Evolutionary conservation across 139 green algal species (phyloP), one percentile per base, ranked within the genome.

Genomic region (Tetradesmus lagerheimii): DNA sequence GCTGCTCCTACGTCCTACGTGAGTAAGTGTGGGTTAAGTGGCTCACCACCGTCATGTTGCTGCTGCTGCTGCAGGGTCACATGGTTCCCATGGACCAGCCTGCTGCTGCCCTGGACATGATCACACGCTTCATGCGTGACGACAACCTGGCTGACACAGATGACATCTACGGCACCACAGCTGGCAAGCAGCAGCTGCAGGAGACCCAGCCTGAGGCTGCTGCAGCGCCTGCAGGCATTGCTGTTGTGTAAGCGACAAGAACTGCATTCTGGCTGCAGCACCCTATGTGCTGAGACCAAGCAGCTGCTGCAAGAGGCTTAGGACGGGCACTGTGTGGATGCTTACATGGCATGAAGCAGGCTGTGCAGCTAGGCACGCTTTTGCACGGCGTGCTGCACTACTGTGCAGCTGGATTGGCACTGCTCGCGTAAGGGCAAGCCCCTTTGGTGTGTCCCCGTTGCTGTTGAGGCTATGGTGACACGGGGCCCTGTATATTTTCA

Each of bases 11-110:
- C n/a, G n/a, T n/a, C n/a, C n/a, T n/a, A n/a, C n/a, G n/a, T n/a
- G n/a, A n/a, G n/a, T n/a, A n/a, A n/a, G n/a, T n/a, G n/a, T n/a
- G n/a, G n/a, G n/a, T n/a, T n/a, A n/a, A n/a, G n/a, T n/a, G n/a
- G n/a, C n/a, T n/a, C n/a, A n/a, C n/a, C n/a, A n/a, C n/a, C n/a
- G 23, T 38, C 11, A 25, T 78, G 9, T 3, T 39, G 62, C 16
- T 78, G 67, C 67, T 39, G 67, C 16, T 47, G 23, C 53, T 78
- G 64, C 67, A 88, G 62, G 91, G 91, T 8, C 91, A 95, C 87
- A 96, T 96, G 93, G 95, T 98, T 14, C 96, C 96, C 35, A 98
- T 98, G 96, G 96, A 98, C 87, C 93, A 98, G 90, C 91, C 93
- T 16, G 82, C 85, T 34, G 82, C 93, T 62, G 91, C 92, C 0